Conservation (phyloP, 495 filamentous ascomycete species). For the Paragyromitra xinjiangensis region DNA sequence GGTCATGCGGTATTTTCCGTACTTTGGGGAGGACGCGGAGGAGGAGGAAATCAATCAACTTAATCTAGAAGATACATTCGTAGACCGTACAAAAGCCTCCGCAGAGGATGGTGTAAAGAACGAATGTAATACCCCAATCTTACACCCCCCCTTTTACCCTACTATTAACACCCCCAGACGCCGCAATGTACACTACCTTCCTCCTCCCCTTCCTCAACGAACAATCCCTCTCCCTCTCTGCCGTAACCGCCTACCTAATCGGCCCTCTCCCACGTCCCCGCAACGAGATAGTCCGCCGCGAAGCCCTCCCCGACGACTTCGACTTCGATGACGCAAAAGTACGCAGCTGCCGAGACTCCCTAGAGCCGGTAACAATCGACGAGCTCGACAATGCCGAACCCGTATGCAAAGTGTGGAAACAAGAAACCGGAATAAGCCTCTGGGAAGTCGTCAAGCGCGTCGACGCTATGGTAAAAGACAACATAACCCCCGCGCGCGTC, state of each 20-base stretch:
- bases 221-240: conserved; percentile 38
- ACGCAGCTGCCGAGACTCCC: conserved; percentile 21
- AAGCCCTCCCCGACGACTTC: conserved; percentile 51
- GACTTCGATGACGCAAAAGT: conserved; percentile 52
- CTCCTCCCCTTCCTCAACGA: conserved; percentile 50
- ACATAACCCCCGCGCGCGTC: conserved; percentile 23
- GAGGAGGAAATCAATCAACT: conserved; percentile 54
- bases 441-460: conserved; percentile 56
- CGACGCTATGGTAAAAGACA: conserved; percentile 42
- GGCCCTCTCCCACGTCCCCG: neutral
- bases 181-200: conserved; percentile 50
- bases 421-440: conserved; percentile 43
- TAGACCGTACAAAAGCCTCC: conserved; percentile 54
- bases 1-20: conserved; percentile 58
- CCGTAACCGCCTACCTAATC: conserved; percentile 51
- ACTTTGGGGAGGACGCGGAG: conserved; percentile 58
- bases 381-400: conserved; percentile 48
- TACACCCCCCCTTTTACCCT: neutral
- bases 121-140: conserved; percentile 46
- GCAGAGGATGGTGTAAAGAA: conserved; percentile 44
- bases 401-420: conserved; percentile 51
- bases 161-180: conserved; percentile 32
- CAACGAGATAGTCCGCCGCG: conserved; percentile 29
- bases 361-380: conserved; percentile 19
- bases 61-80: conserved; percentile 53